Conservation (phyloP, 257 asterid genomes). For the Verbascum thapsus region DNA sequence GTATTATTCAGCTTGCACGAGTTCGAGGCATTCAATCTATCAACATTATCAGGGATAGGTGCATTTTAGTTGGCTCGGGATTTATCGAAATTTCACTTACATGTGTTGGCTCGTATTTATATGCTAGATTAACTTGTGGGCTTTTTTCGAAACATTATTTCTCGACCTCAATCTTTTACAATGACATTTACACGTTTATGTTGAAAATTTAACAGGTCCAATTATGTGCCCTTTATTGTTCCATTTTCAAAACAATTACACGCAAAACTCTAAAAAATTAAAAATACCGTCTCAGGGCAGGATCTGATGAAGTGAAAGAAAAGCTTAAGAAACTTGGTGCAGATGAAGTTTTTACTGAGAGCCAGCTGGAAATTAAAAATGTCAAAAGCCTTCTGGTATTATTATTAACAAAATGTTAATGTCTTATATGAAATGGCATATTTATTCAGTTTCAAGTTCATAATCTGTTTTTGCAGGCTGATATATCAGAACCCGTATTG, state of each 20-base stretch:
- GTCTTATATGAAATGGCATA: not conserved
- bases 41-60: constrained; percentile 94
- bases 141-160: not conserved
- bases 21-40: constrained; percentile 71
- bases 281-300: constrained; percentile 56
- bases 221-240: constrained; percentile 9
- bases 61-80: constrained; percentile 15
- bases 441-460: constrained; percentile 5
- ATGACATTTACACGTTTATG: not conserved
- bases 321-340: constrained; percentile 87
- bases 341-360: constrained; percentile 80
- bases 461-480: constrained; percentile 45
- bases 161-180: constrained; percentile 9
- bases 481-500: constrained; percentile 74
- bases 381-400: constrained; percentile 81
- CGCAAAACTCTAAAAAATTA: constrained; percentile 28
- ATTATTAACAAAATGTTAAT: constrained; percentile 31
- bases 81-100: not conserved
- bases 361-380: constrained; percentile 76
- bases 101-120: constrained; percentile 17
- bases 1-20: constrained; percentile 89
- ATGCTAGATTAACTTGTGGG: constrained; percentile 3
- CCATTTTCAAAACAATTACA: constrained; percentile 4
- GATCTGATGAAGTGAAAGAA: constrained; percentile 81
- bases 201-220: constrained; percentile 5